Conservation (phyloP, 2,329 filamentous ascomycete genomes). For the Arthroderma uncinatum region DNA sequence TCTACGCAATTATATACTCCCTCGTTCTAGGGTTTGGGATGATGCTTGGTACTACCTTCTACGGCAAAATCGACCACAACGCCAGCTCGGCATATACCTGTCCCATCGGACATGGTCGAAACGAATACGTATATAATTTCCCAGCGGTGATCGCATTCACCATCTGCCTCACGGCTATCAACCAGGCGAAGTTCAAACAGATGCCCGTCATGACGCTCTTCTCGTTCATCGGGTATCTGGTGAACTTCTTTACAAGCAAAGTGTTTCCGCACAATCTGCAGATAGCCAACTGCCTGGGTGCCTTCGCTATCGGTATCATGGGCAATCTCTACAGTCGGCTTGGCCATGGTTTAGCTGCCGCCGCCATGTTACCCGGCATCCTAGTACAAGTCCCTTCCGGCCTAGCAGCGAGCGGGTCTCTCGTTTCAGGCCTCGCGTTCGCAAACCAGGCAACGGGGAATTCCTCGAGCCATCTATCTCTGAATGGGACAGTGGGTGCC, state of each 20-base stretch:
- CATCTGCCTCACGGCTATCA: constrained; percentile 63
- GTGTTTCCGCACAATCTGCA: constrained; percentile 60
- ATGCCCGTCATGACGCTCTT: constrained; percentile 66
- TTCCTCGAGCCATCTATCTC: not conserved
- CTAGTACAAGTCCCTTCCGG: constrained; percentile 57
- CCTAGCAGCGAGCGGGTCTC: constrained; percentile 46
- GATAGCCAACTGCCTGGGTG: constrained; percentile 66
- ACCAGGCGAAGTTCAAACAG: constrained; percentile 71
- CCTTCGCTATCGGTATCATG: constrained; percentile 62
- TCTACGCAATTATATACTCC: constrained; percentile 64
- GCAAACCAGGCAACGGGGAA: constrained; percentile 44
- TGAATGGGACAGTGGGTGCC: not conserved
- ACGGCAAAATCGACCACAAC: constrained; percentile 48
- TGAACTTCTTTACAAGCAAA: constrained; percentile 60
- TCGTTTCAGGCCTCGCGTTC: constrained; percentile 46
- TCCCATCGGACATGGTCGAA: constrained; percentile 35
- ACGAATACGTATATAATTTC: constrained; percentile 45
- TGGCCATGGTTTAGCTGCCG: constrained; percentile 67
- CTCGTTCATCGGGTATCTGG: constrained; percentile 59
- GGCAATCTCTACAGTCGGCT: constrained; percentile 66
- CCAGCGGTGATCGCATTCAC: constrained; percentile 65
- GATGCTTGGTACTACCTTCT: constrained; percentile 54
- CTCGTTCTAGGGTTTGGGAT: constrained; percentile 63
- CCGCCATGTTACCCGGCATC: constrained; percentile 76
- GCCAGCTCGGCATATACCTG: constrained; percentile 43